Conservation (phyloP, 192 early-diverging fungal species). For the Entomortierella lignicola region DNA sequence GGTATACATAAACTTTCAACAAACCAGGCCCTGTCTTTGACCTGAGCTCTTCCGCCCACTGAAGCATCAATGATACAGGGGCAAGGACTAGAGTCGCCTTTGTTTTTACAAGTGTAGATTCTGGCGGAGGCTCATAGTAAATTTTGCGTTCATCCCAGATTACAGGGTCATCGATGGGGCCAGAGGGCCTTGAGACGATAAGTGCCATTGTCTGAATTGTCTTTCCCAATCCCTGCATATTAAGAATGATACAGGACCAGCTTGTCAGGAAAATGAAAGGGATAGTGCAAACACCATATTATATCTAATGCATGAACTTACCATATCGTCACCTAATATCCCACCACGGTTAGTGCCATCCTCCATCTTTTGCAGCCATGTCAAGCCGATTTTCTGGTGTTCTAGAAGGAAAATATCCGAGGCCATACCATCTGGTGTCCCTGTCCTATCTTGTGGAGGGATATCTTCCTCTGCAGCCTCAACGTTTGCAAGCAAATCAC, state of each 20-base stretch:
- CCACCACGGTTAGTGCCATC: conserved; percentile 62
- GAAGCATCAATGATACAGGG: conserved; percentile 74
- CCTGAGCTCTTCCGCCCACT: conserved; percentile 78
- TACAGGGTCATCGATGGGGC: conserved; percentile 15
- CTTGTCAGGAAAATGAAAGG: too few relatives aligned
- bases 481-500: conserved; percentile 50
- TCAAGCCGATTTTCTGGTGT: conserved; percentile 70
- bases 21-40: conserved; percentile 62
- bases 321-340: conserved; percentile 75
- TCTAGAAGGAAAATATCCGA: conserved; percentile 57
- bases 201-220: conserved; percentile 80
- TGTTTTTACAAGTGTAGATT: conserved; percentile 30
- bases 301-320: neutral
- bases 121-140: conserved; percentile 12
- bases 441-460: conserved; percentile 54
- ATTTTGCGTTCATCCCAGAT: conserved; percentile 18
- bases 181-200: conserved; percentile 46
- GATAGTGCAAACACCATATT: too few relatives aligned
- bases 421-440: conserved; percentile 61
- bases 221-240: conserved; percentile 70
- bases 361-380: conserved; percentile 72
- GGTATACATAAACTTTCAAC: conserved; percentile 72
- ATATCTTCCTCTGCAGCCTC: conserved; percentile 45
- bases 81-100: conserved; percentile 77
- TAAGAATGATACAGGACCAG: too few relatives aligned